Conservation (phyloP, 2,329 filamentous ascomycete species). For the Fusarium luffae region DNA sequence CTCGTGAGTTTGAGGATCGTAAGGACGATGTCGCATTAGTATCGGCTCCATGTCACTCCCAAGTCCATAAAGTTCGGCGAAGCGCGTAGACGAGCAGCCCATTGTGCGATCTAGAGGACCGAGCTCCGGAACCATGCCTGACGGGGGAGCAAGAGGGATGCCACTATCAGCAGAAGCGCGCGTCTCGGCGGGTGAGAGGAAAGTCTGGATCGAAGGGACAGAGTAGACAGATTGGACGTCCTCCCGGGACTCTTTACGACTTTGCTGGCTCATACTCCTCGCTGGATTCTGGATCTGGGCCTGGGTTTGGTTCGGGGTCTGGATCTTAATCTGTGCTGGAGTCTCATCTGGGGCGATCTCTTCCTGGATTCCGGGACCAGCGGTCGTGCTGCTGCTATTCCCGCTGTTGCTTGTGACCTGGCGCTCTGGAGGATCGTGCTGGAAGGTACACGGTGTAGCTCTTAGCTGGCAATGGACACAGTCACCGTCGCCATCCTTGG, state of each 20-base stretch:
- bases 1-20: slow-evolving; percentile 58
- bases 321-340: slow-evolving; percentile 1
- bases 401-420: slow-evolving; percentile 36
- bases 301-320: slow-evolving; percentile 16
- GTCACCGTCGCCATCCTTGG: slow-evolving; percentile 44
- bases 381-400: slow-evolving; percentile 21
- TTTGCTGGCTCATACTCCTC: slow-evolving; percentile 27
- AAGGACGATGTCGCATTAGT: slow-evolving; percentile 56
- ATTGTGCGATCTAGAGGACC: slow-evolving; percentile 40
- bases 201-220: slow-evolving; percentile 41
- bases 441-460: slow-evolving; percentile 46
- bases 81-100: slow-evolving; percentile 42
- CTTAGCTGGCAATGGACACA: slow-evolving; percentile 47
- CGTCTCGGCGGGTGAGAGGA: slow-evolving; percentile 44
- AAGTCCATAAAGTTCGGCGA: slow-evolving; percentile 49
- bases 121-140: slow-evolving; percentile 32
- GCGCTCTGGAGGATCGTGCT: slow-evolving; percentile 46
- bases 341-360: slow-evolving; percentile 30
- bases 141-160: slow-evolving; percentile 23
- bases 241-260: slow-evolving; percentile 42
- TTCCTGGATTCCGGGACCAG: slow-evolving; percentile 26
- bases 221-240: slow-evolving; percentile 40
- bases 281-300: slow-evolving; percentile 22
- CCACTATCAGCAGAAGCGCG: slow-evolving; percentile 42
- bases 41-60: slow-evolving; percentile 52